phyloP scores from a whole-genome alignment of 2,329 filamentous ascomycete genomes.

The Aspergillus aculeatus region DNA sequence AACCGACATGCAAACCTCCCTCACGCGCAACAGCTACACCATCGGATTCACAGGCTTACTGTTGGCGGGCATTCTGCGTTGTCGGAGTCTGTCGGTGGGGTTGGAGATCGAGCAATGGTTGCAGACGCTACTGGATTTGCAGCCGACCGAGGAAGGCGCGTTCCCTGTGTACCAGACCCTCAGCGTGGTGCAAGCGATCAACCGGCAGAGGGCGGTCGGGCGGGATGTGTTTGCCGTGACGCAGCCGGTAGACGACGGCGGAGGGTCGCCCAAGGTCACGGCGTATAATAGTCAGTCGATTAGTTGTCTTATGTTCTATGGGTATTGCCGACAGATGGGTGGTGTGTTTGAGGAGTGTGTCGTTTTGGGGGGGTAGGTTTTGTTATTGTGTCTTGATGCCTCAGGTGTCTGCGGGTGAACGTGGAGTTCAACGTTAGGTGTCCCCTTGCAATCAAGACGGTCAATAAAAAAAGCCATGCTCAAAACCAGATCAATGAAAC shows the following conservation, averaged over 20 bases:
- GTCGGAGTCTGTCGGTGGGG: conserved; percentile 13
- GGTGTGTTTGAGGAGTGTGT: too few species aligned
- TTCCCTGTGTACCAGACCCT: conserved; percentile 24
- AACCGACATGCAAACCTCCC: conserved; percentile 14
- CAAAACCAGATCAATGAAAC: background rate
- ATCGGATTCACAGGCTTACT: conserved; percentile 28
- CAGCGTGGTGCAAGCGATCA: conserved; percentile 20
- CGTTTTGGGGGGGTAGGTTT: too few species aligned
- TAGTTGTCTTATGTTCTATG: conserved; percentile 20
- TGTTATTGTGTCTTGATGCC: too few species aligned
- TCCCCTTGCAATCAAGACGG: too few species aligned
- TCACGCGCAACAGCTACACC: conserved; percentile 23
- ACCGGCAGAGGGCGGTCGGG: conserved; percentile 16
- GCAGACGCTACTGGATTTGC: conserved; percentile 11
- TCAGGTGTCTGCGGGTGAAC: too few species aligned
- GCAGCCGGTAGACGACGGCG: conserved; percentile 21
- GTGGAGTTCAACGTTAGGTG: too few species aligned
- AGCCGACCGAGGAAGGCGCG: conserved; percentile 26
- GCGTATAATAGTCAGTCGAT: conserved; percentile 28
- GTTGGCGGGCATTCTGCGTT: conserved; percentile 22
- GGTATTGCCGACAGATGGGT: conserved; percentile 3
- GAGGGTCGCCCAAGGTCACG: conserved; percentile 23
- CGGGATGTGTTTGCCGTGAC: conserved; percentile 21
- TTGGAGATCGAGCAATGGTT: conserved; percentile 23
- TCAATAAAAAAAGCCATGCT: too few species aligned